Evolutionary conservation across 1,284 basidiomycete genomes (phyloP).

Genomic region (Tylopilus sp.): DNA sequence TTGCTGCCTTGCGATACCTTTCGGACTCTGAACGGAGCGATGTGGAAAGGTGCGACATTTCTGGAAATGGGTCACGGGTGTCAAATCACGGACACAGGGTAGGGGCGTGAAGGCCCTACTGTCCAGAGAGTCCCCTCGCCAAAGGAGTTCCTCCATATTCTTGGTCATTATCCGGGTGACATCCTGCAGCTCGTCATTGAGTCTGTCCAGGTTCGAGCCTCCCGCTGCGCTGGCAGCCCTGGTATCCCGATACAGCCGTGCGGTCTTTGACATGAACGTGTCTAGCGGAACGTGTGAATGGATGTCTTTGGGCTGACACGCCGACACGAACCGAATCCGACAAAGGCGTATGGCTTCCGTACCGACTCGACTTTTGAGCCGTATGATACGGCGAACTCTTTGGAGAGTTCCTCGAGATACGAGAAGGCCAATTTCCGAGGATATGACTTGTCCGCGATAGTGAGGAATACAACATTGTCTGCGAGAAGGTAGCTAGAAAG

Average conservation of each 20-base stretch:
- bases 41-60: constrained; percentile 97
- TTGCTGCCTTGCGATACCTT: constrained; percentile 94
- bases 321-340: constrained; percentile 74
- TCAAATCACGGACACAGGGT: constrained; percentile 1
- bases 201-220: constrained; percentile 70
- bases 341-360: constrained; percentile 91
- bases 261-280: constrained; percentile 98
- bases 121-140: constrained; percentile 96
- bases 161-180: constrained; percentile 99
- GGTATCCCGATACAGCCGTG: constrained; percentile 91
- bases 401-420: constrained; percentile 94
- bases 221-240: constrained; percentile 76
- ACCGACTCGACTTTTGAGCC: constrained; percentile 84
- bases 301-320: not conserved
- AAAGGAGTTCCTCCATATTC: constrained; percentile 99
- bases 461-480: constrained; percentile 92
- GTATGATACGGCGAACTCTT: constrained; percentile 91
- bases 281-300: constrained; percentile 46
- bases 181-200: constrained; percentile 96
- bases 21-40: constrained; percentile 96
- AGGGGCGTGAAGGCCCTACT: constrained; percentile 47
- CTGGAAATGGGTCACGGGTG: constrained; percentile 39
- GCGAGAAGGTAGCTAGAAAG: constrained; percentile 83
- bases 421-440: constrained; percentile 97
- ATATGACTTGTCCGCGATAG: constrained; percentile 95